These are phyloP conservation scores for Stenogyne calaminthoides DNA, from an alignment of 305 asterid genomes.

Conservation along the genomic window DNA sequence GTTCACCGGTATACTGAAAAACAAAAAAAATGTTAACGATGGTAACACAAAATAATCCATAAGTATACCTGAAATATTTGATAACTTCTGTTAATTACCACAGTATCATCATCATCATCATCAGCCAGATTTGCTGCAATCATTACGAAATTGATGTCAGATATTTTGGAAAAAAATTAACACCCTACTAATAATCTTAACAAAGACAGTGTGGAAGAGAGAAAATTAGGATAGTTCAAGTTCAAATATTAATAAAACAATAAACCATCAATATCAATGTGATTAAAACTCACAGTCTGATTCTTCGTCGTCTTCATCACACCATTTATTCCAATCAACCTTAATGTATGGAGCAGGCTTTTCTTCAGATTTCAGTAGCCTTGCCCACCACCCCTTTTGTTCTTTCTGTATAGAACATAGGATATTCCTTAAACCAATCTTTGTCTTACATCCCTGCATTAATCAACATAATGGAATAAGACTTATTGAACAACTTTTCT, in stretches of 20 bases:
- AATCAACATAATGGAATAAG: conserved; percentile 17
- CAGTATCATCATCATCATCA: conserved; percentile 66
- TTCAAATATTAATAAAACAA: neutral
- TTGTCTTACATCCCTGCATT: conserved; percentile 79
- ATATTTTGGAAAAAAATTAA: neutral
- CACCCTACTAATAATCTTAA: neutral
- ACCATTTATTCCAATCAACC: conserved; percentile 95
- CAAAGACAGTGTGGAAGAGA: neutral
- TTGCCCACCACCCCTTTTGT: conserved; percentile 82
- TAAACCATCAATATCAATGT: neutral
- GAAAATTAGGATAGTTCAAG: neutral
- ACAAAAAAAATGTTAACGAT: conserved; percentile 32
- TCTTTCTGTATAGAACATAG: conserved; percentile 70
- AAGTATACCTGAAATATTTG: conserved; percentile 11
- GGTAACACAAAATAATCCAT: conserved; percentile 13
- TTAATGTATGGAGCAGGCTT: conserved; percentile 83
- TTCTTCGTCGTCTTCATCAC: conserved; percentile 87
- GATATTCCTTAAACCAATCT: conserved; percentile 72
- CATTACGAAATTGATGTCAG: conserved; percentile 23
- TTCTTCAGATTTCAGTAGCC: conserved; percentile 73
- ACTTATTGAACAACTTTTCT: neutral
- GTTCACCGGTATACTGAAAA: conserved; percentile 56
- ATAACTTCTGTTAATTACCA: conserved; percentile 45
- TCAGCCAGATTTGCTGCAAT: conserved; percentile 67
- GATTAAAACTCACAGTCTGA: conserved; percentile 61